Conservation (phyloP, 2,329 filamentous ascomycete genomes). For the Aspergillus terreus region DNA sequence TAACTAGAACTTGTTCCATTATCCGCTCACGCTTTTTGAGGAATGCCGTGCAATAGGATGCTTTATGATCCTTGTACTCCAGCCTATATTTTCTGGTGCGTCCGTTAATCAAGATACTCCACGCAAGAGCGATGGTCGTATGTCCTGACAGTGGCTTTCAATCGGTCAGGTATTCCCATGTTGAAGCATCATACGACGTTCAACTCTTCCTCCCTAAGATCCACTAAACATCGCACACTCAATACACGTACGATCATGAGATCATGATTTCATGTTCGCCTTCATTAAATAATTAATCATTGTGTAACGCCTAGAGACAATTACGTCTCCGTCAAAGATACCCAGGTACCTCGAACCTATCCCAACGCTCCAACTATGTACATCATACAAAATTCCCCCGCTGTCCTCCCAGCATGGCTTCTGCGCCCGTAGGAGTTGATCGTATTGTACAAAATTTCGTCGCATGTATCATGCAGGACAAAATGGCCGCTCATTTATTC, state of each 20-base stretch:
- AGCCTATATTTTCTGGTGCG: too few relatives aligned
- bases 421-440: slow-evolving; percentile 8
- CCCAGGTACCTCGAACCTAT: slow-evolving; percentile 4
- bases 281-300: slow-evolving; percentile 19
- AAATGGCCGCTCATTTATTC: slow-evolving; percentile 20
- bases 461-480: neutral
- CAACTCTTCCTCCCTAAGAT: neutral
- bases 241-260: neutral
- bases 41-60: too few relatives aligned
- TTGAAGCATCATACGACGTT: too few relatives aligned
- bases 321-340: slow-evolving; percentile 6
- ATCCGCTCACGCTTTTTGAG: too few relatives aligned
- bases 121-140: too few relatives aligned
- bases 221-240: too few relatives aligned
- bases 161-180: too few relatives aligned
- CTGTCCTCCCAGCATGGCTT: neutral
- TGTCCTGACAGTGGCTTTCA: too few relatives aligned
- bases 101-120: too few relatives aligned
- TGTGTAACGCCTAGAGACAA: slow-evolving; percentile 13
- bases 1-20: too few relatives aligned
- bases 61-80: too few relatives aligned
- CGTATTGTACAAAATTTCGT: slow-evolving; percentile 30
- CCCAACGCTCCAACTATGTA: slow-evolving; percentile 15
- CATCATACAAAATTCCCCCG: slow-evolving; percentile 10
- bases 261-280: slow-evolving; percentile 2